These are phyloP conservation scores for Thuidium tamariscinum DNA, from an alignment of 225 moss, liverwort and hornwort species.

Conservation along the genomic window DNA sequence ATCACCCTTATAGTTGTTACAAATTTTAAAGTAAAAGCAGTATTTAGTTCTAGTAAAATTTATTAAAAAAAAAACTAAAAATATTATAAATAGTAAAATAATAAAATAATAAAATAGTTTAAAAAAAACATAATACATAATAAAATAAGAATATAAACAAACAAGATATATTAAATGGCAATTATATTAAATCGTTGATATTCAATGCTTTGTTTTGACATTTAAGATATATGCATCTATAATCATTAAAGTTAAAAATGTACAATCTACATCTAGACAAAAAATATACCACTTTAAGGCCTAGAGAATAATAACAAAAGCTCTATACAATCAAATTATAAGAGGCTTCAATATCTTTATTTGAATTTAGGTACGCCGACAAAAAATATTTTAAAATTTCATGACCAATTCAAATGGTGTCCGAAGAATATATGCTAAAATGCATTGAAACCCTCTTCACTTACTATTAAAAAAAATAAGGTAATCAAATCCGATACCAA, in stretches of 20 bases:
- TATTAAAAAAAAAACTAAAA: too few relatives aligned
- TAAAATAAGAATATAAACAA: too few relatives aligned
- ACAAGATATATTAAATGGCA: neutral
- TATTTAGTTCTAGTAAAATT: too few relatives aligned
- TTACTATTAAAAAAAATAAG: neutral
- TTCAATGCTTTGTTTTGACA: neutral
- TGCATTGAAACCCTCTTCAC: neutral
- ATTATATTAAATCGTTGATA: neutral
- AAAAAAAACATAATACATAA: too few relatives aligned
- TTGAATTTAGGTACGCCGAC: neutral
- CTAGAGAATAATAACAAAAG: neutral
- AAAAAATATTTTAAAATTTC: neutral
- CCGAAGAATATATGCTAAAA: neutral
- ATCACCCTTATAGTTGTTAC: accelerated
- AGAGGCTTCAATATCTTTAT: too few relatives aligned
- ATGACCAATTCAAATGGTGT: accelerated
- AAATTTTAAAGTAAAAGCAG: neutral
- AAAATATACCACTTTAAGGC: neutral
- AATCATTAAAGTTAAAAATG: neutral
- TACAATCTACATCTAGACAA: too few relatives aligned
- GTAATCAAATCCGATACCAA: too few relatives aligned
- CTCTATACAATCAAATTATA: neutral
- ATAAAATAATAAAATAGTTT: too few relatives aligned
- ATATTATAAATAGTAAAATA: too few relatives aligned
- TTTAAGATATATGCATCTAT: accelerated